A percentile compares a stretch with the other conserved stretches of the same genome.
Conservation (phyloP, 176 grass and related monocot genomes). For the Oryza meridionalis region DNA sequence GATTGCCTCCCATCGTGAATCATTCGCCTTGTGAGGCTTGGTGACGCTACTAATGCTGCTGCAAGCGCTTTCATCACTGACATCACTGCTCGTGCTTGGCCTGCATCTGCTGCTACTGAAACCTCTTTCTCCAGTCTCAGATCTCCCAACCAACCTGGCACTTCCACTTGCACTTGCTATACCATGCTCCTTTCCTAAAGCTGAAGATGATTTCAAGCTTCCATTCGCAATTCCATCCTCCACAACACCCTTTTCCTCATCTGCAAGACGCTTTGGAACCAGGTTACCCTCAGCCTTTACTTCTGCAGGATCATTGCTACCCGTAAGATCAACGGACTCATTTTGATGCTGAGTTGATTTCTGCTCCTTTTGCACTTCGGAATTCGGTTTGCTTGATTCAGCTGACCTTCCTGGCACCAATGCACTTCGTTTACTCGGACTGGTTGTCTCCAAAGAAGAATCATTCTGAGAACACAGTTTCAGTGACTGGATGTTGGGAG, state of each 20-base stretch:
- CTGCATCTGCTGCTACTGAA: constrained; percentile 59
- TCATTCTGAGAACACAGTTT: constrained; percentile 28
- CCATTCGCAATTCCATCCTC: constrained; percentile 22
- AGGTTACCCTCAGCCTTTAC: constrained; percentile 1
- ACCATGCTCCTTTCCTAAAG: constrained; percentile 33
- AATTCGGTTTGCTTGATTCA: constrained; percentile 29
- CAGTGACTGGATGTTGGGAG: constrained; percentile 11
- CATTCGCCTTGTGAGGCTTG: constrained; percentile 82
- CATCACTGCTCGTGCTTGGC: constrained; percentile 60
- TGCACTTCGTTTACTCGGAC: neutral
- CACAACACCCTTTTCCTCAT: constrained; percentile 49
- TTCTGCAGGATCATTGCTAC: constrained; percentile 9
- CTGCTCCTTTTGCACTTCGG: constrained; percentile 26
- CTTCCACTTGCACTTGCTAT: constrained; percentile 47
- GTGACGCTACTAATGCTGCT: constrained; percentile 65
- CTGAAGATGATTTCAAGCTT: constrained; percentile 36
- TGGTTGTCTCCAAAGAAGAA: constrained; percentile 43
- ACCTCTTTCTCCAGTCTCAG: constrained; percentile 54
- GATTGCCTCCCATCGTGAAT: constrained; percentile 82
- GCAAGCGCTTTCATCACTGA: constrained; percentile 81
- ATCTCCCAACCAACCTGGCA: constrained; percentile 42
- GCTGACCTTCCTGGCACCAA: constrained; percentile 31
- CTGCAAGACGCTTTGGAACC: constrained; percentile 17
- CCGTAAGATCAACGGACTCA: constrained; percentile 17
- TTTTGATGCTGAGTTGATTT: constrained; percentile 30